Conservation (phyloP, 164 flowering plant species). For the Nymphaea thermarum region DNA sequence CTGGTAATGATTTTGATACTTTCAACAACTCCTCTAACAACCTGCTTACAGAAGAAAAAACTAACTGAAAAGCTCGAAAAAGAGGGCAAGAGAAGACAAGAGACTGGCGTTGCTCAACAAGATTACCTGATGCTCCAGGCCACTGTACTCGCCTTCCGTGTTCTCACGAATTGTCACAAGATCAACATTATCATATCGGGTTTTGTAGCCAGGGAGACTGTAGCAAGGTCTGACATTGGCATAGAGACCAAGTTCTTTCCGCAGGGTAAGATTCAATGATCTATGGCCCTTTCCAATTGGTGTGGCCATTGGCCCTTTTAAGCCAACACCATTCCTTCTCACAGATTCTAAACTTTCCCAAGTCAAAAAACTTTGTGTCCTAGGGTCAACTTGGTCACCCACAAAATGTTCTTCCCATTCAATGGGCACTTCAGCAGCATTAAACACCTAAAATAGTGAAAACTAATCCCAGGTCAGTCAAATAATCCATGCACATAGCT, state of each 20-base stretch:
- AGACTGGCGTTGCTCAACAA: neutral
- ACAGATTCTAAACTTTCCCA: conserved; percentile 98
- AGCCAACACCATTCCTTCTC: conserved; percentile 59
- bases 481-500: too few species aligned
- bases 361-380: conserved; percentile 89
- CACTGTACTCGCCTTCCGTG: conserved; percentile 98
- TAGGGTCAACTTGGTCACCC: conserved; percentile 65
- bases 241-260: conserved; percentile 91
- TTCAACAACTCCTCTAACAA: conserved; percentile 98
- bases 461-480: too few species aligned
- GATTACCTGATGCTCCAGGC: conserved; percentile 89
- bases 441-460: conserved; percentile 41
- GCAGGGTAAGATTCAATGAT: conserved; percentile 81
- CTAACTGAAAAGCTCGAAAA: neutral
- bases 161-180: conserved; percentile 93
- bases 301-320: conserved; percentile 98
- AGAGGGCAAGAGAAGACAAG: neutral
- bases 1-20: conserved; percentile 96
- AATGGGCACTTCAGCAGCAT: conserved; percentile 71
- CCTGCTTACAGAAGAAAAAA: conserved; percentile 23
- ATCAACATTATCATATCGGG: conserved; percentile 86
- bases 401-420: conserved; percentile 98
- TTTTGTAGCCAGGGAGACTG: conserved; percentile 89
- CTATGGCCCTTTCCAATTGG: conserved; percentile 97
- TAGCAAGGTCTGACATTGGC: conserved; percentile 94